Evolutionary conservation across 345 rosid species (phyloP).

Genomic region (Mangifera indica): DNA sequence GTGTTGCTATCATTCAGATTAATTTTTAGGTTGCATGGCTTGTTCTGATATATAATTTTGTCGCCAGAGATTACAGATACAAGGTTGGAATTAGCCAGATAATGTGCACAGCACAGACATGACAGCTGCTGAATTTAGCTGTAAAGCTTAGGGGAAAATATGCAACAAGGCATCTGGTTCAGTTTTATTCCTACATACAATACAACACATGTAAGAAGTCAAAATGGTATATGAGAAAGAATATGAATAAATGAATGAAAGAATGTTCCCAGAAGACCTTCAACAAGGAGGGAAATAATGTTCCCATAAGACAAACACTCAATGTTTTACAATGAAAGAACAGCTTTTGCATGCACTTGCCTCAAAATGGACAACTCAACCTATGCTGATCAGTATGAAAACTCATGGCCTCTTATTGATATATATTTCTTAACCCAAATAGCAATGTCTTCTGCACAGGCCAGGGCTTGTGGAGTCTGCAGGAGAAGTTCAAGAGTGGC

Average conservation of each 20-base stretch:
- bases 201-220: constrained; percentile 14
- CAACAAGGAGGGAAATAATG: constrained; percentile 19
- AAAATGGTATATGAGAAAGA: constrained; percentile 7
- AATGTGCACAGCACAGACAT: neutral
- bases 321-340: neutral
- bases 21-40: neutral
- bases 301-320: constrained; percentile 2
- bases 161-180: constrained; percentile 3
- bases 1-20: neutral
- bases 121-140: neutral
- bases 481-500: constrained; percentile 90
- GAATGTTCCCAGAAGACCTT: constrained; percentile 21
- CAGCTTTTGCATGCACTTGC: neutral
- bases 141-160: neutral
- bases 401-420: constrained; percentile 82
- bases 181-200: constrained; percentile 14
- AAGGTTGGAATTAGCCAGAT: constrained; percentile 11
- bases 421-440: constrained; percentile 92
- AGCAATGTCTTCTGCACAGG: constrained; percentile 83
- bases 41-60: neutral
- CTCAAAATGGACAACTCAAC: neutral
- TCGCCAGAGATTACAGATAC: neutral
- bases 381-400: constrained; percentile 57
- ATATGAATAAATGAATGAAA: constrained; percentile 18
- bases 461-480: constrained; percentile 84